Conservation (phyloP, 495 filamentous ascomycete genomes). For the Podospora tetraspora region DNA sequence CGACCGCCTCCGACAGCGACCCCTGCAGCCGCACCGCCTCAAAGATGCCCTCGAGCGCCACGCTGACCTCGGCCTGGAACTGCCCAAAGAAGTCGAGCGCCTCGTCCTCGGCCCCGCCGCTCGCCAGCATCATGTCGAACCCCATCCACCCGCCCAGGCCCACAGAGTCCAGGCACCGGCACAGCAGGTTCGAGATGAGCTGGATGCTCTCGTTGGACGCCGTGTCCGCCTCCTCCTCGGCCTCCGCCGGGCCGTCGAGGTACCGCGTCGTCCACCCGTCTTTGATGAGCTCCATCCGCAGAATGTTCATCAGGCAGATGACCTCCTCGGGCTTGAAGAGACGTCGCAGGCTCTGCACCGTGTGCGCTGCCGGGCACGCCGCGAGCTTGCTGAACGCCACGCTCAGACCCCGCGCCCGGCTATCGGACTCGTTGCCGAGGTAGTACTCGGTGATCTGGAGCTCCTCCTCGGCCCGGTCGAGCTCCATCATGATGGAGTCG, state of each 20-base stretch:
- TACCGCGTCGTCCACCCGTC: conserved; percentile 69
- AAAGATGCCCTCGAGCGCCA: conserved; percentile 69
- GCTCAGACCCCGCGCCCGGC: conserved; percentile 43
- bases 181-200: conserved; percentile 62
- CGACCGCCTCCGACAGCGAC: conserved; percentile 63
- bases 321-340: conserved; percentile 63
- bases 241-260: conserved; percentile 40
- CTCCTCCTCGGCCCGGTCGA: conserved; percentile 45
- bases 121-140: conserved; percentile 47
- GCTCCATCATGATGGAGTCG: conserved; percentile 41
- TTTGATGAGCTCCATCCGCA: conserved; percentile 58
- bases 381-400: conserved; percentile 60
- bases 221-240: conserved; percentile 51
- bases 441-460: conserved; percentile 48
- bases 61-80: conserved; percentile 68
- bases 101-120: conserved; percentile 32
- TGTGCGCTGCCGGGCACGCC: conserved; percentile 50
- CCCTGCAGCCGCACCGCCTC: conserved; percentile 65
- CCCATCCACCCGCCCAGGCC: conserved; percentile 77
- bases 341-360: conserved; percentile 59
- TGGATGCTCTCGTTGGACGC: conserved; percentile 51
- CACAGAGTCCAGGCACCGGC: conserved; percentile 75
- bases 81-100: conserved; percentile 59
- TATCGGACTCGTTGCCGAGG: conserved; percentile 29
- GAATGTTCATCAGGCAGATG: conserved; percentile 65